phyloP scores from a whole-genome alignment of 371 early-diverging fungal species.

The Encephalitozoon intestinalis region DNA sequence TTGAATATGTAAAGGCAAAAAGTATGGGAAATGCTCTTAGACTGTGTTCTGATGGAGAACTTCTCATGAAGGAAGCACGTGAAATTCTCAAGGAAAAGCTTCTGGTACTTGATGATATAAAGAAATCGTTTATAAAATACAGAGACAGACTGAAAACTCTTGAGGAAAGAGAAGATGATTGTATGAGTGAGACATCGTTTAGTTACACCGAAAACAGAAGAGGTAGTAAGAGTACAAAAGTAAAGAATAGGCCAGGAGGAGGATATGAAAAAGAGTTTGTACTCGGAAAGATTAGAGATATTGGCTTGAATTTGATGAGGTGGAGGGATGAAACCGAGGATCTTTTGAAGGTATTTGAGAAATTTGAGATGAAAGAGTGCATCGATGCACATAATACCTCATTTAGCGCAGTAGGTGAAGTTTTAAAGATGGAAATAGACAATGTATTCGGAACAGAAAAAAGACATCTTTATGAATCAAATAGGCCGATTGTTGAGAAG shows the following conservation, averaged over 20 bases:
- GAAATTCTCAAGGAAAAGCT: background rate
- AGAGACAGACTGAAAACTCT: slow-evolving; percentile 18
- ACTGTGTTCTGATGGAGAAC: background rate
- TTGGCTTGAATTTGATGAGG: background rate
- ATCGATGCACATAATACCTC: background rate
- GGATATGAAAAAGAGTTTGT: slow-evolving; percentile 43
- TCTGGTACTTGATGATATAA: background rate
- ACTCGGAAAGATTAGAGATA: slow-evolving; percentile 9
- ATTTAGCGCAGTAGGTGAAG: background rate
- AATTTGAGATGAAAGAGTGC: slow-evolving; percentile 5
- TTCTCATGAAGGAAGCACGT: background rate
- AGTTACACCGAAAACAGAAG: background rate
- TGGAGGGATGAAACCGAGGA: slow-evolving; percentile 21
- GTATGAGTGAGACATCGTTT: background rate
- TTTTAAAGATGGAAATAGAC: background rate
- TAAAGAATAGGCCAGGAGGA: slow-evolving; percentile 33
- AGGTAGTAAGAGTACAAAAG: slow-evolving; percentile 3
- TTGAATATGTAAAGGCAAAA: background rate
- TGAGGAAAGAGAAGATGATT: slow-evolving; percentile 9
- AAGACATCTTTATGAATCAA: background rate
- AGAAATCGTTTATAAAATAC: slow-evolving; percentile 6
- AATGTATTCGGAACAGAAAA: background rate
- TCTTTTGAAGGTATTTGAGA: background rate
- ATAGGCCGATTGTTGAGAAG: background rate
- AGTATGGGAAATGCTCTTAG: background rate